Percentiles rank a stretch among this genome's conserved stretches.
Conservation (phyloP, 139 green algal genomes). For the Picochlorum sp. region DNA sequence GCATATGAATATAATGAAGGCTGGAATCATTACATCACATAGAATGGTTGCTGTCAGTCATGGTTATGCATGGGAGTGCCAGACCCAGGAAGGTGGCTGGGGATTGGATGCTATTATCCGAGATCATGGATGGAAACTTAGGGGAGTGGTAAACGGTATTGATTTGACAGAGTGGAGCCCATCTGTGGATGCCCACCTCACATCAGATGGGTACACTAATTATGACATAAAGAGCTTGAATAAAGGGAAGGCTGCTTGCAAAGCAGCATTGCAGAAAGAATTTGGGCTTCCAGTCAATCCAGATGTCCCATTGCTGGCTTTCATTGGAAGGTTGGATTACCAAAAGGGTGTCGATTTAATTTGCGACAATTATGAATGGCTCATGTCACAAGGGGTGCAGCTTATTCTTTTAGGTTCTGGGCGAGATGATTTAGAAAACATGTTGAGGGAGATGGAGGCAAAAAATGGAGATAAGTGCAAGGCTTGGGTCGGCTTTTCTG, state of each 20-base stretch:
- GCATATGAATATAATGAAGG: constrained; percentile 99
- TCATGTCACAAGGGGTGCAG: constrained; percentile 73
- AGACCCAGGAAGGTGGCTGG: constrained; percentile 92
- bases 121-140: constrained; percentile 75
- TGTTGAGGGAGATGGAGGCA: constrained; percentile 49
- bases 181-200: constrained; percentile 44
- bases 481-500: constrained; percentile 88
- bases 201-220: constrained; percentile 58
- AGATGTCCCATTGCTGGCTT: constrained; percentile 74
- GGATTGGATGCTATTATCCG: constrained; percentile 77
- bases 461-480: constrained; percentile 47
- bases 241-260: constrained; percentile 75
- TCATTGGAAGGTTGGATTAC: constrained; percentile 88
- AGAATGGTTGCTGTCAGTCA: constrained; percentile 28
- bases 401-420: constrained; percentile 90
- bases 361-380: constrained; percentile 72
- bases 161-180: constrained; percentile 80
- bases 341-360: constrained; percentile 99
- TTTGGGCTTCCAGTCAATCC: constrained; percentile 82
- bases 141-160: constrained; percentile 84
- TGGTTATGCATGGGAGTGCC: constrained; percentile 93
- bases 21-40: constrained; percentile 68
- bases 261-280: constrained; percentile 76
- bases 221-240: constrained; percentile 45
- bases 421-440: constrained; percentile 74